Evolutionary conservation across 2,329 filamentous ascomycete genomes (phyloP), one percentile per base, ranked within the genome.

Genomic region (Gremmenia infestans): DNA sequence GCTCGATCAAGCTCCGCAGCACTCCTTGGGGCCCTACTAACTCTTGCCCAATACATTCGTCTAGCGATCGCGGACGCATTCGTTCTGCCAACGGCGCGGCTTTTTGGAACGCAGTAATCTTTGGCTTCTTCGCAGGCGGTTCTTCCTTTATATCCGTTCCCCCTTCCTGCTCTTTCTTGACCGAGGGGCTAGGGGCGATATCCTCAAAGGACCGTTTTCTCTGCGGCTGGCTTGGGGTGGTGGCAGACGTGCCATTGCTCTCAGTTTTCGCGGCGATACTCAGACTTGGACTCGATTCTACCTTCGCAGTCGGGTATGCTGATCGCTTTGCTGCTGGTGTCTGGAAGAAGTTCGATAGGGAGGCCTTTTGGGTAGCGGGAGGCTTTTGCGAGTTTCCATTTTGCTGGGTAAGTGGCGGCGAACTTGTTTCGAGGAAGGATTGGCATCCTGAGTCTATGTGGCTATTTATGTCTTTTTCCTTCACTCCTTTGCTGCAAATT

Each of bases 41-140:
- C 46, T 96, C 91, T 73, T 99, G 94, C 0, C 94, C 94, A 62
- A 91, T 3, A 97, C 88, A 15, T 96, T 58, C 87, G 67, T 97
- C 89, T 7, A 99, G 80, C 0, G 80, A 88, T 54, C 78, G 80
- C 1, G 94, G 94, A 4, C 94, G 85, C 91, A 97, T 96, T 32
- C 93, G 88, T 72, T 99, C 94, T 2, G 94, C 92, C 17, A 99
- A 77, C 0, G 94, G 94, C 8, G 91, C 91, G 0, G 86, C 83
- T 65, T 85, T 84, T 55, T 85, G 81, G 37, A 85, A 76, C 0
- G 80, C 78, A 68, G 76, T 81, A 25, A 78, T 81, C 73, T 89
- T 91, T 14, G 80, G 75, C 68, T 85, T 87, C 71, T 93, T 91
- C 4, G 76, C 25, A n/a, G 62, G 54, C 7, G 66, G 65, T 28